Conservation (phyloP, 306 rosid species). For the Pueraria montana region DNA sequence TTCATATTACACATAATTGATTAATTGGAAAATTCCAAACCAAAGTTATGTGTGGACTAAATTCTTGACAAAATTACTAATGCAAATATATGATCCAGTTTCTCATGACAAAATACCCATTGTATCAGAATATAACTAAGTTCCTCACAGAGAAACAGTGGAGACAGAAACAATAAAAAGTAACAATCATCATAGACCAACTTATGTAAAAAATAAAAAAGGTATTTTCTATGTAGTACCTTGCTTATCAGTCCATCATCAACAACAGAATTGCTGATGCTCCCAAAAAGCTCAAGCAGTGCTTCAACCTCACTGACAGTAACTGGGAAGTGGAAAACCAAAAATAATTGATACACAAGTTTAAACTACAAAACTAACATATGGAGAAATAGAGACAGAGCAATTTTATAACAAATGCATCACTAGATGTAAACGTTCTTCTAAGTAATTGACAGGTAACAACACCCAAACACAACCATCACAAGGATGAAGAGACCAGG, state of each 20-base stretch:
- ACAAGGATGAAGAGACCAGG: no score
- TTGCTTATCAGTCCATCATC: conserved; percentile 95
- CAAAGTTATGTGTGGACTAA: neutral
- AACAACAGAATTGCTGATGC: conserved; percentile 92
- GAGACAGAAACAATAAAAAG: conserved; percentile 15
- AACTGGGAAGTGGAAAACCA: conserved; percentile 65
- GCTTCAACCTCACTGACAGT: conserved; percentile 98
- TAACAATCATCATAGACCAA: conserved; percentile 7
- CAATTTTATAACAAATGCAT: conserved; percentile 31
- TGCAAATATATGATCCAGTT: neutral
- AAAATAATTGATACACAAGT: conserved; percentile 43
- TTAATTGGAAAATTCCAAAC: neutral
- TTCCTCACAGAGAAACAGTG: neutral
- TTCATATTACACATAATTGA: neutral
- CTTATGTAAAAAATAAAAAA: neutral
- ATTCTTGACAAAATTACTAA: conserved; percentile 14
- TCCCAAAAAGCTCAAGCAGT: conserved; percentile 89
- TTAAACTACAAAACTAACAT: conserved; percentile 26
- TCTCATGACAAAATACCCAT: neutral
- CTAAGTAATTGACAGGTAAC: conserved; percentile 17
- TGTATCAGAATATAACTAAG: neutral
- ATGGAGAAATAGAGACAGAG: conserved; percentile 33
- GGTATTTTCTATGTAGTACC: conserved; percentile 57
- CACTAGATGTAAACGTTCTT: neutral
- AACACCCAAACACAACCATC: conserved; percentile 10